Percentiles rank a stretch among this genome's conserved stretches.
These are phyloP conservation scores for Monotropa hypopitys DNA, from an alignment of 179 eudicot species.

Conservation along the genomic window DNA sequence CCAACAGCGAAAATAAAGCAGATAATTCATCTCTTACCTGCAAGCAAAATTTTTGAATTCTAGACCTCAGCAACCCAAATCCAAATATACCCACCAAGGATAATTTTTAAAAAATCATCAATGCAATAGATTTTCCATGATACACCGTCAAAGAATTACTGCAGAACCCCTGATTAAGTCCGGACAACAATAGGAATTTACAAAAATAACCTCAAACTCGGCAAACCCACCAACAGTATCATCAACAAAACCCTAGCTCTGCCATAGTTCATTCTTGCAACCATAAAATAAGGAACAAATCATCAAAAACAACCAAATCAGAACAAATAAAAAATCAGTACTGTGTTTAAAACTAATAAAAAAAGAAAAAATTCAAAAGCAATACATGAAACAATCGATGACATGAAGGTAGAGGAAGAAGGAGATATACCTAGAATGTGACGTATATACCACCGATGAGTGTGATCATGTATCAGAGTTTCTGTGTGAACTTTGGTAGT, in stretches of 20 bases:
- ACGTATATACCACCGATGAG: too few relatives aligned
- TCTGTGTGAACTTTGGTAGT: too few relatives aligned
- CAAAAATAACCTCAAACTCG: neutral
- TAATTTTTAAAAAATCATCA: neutral
- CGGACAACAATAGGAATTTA: neutral
- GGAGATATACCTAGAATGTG: neutral
- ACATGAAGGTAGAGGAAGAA: conserved; percentile 1
- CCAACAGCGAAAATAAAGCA: neutral
- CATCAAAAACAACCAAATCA: neutral
- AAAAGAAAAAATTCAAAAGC: neutral
- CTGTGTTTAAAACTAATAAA: neutral
- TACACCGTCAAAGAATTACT: neutral
- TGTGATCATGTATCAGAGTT: too few relatives aligned
- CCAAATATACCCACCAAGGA: conserved; percentile 5
- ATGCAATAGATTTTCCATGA: neutral
- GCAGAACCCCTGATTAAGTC: neutral
- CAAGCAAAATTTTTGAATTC: neutral
- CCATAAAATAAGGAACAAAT: neutral
- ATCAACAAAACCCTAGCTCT: conserved; percentile 2
- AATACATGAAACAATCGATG: neutral
- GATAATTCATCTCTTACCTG: neutral
- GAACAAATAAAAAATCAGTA: neutral
- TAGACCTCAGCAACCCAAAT: neutral
- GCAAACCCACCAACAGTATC: conserved; percentile 8
- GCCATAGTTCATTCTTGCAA: conserved; percentile 9